Evolutionary conservation across 345 rosid genomes (phyloP).

Genomic region (Rhodomyrtus tomentosa): DNA sequence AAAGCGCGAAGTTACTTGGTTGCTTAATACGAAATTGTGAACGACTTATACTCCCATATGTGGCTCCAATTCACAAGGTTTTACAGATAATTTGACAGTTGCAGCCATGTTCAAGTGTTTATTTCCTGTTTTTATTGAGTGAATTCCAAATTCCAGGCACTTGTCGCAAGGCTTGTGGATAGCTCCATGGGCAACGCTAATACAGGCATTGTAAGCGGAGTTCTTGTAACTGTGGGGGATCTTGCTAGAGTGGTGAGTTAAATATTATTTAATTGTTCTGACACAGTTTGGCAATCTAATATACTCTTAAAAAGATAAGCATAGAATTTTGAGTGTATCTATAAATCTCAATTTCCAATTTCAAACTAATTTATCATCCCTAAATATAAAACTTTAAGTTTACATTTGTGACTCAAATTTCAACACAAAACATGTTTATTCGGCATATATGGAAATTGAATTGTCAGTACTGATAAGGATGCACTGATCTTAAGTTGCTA

Average conservation of each 20-base stretch:
- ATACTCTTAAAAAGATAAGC: not conserved
- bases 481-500: not conserved
- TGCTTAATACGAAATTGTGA: conserved; percentile 97
- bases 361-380: not conserved
- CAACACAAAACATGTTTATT: not conserved
- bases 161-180: conserved; percentile 81
- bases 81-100: not conserved
- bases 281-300: not conserved
- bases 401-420: not conserved
- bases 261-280: not conserved
- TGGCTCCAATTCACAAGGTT: conserved; percentile 97
- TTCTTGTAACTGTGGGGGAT: conserved; percentile 96
- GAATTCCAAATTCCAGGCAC: conserved; percentile 54
- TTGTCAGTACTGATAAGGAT: not conserved
- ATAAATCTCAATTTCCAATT: not conserved
- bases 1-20: conserved; percentile 94
- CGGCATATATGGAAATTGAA: not conserved
- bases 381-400: not conserved
- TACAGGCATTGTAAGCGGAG: conserved; percentile 83
- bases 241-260: conserved; percentile 96
- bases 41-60: conserved; percentile 76
- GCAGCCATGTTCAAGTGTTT: not conserved
- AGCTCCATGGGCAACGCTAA: conserved; percentile 82
- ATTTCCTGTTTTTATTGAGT: not conserved
- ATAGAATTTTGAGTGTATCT: not conserved